These are phyloP conservation scores for Gossypium longicalyx DNA, from an alignment of 345 rosid genomes.

Conservation along the genomic window DNA sequence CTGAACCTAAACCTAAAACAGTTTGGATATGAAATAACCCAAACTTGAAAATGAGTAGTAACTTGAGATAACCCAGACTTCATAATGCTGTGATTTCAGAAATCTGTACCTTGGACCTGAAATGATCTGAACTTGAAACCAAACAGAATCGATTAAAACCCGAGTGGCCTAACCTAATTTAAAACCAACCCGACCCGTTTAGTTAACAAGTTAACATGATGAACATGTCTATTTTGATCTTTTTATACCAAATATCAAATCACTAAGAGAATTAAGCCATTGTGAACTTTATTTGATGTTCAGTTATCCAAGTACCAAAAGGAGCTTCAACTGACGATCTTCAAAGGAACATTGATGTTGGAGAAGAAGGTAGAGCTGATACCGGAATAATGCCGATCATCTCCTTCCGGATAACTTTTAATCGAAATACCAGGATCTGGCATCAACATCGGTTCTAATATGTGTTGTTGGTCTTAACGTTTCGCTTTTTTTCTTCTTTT, in stretches of 20 bases:
- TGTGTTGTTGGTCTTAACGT: background rate
- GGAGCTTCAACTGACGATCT: conserved; percentile 71
- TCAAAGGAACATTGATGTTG: conserved; percentile 78
- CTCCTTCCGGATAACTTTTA: background rate
- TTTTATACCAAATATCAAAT: background rate
- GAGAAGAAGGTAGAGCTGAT: conserved; percentile 62
- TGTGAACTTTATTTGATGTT: background rate
- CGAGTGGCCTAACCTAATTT: background rate
- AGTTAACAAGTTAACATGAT: background rate
- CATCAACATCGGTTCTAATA: background rate
- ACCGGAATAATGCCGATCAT: conserved; percentile 20
- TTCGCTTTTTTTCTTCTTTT: background rate
- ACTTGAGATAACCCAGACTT: too few relatives aligned
- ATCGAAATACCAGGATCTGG: background rate
- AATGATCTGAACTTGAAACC: background rate
- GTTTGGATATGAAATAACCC: background rate
- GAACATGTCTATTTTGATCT: background rate
- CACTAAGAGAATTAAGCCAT: background rate
- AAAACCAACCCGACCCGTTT: background rate
- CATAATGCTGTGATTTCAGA: too few relatives aligned
- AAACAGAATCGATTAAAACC: background rate
- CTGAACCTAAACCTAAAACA: background rate
- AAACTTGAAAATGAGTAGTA: background rate
- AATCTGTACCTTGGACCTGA: background rate
- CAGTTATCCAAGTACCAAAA: conserved; percentile 67